These are phyloP conservation scores for Saccharomyces jurei DNA, from an alignment of 805 yeast genomes.

Conservation along the genomic window DNA sequence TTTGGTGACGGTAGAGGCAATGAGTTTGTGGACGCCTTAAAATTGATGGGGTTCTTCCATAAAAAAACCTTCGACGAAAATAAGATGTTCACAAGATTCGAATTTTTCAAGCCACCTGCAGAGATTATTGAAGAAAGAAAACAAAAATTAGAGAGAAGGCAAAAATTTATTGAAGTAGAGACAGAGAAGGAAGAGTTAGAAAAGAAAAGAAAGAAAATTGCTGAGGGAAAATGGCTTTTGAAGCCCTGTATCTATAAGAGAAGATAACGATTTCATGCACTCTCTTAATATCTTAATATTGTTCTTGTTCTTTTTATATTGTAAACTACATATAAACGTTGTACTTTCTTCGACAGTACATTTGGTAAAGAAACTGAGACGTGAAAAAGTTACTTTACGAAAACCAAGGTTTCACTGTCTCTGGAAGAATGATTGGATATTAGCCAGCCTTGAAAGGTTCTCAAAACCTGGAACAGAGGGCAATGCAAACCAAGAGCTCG, in stretches of 20 bases:
- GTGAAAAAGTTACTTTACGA: not conserved
- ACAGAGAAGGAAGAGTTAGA: conserved; percentile 54
- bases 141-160: conserved; percentile 52
- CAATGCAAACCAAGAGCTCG: conserved; percentile 24
- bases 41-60: conserved; percentile 77
- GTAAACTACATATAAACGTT: not conserved
- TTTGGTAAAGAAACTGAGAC: not conserved
- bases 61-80: conserved; percentile 78
- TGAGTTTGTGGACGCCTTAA: conserved; percentile 75
- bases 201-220: conserved; percentile 41
- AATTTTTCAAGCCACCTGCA: conserved; percentile 78
- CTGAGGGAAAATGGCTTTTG: conserved; percentile 83
- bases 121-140: conserved; percentile 56
- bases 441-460: conserved; percentile 19
- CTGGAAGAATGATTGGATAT: conserved; percentile 25
- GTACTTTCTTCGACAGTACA: not conserved
- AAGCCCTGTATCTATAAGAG: conserved; percentile 96
- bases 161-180: conserved; percentile 64
- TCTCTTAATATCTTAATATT: not conserved
- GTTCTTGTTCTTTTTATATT: not conserved
- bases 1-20: conserved; percentile 67
- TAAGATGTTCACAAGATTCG: conserved; percentile 92
- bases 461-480: conserved; percentile 24
- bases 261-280: conserved; percentile 36
- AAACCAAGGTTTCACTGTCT: not conserved